Evolutionary conservation across 768 basidiomycete genomes (phyloP).

Genomic region (Mycena haematopus): DNA sequence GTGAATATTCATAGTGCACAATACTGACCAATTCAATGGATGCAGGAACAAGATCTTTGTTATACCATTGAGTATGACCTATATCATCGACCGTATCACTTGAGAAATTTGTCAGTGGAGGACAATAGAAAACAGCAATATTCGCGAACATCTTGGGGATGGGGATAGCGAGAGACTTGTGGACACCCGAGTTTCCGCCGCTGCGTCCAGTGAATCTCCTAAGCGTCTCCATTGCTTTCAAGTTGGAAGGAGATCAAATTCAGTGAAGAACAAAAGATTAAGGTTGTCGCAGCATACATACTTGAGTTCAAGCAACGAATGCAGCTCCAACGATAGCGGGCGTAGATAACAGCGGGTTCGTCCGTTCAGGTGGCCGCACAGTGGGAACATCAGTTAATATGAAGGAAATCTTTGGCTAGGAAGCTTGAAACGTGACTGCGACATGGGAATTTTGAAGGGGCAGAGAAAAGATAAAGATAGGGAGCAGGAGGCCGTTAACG

Average conservation of each 20-base stretch:
- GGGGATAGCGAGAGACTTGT: background rate
- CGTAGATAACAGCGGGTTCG: constrained; percentile 6
- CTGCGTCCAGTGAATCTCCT: constrained; percentile 5
- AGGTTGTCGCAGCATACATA: background rate
- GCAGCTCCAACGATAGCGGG: constrained; percentile 2
- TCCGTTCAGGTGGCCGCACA: constrained; percentile 3
- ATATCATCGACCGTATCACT: constrained; percentile 12
- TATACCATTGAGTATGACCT: constrained; percentile 25
- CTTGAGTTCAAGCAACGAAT: background rate
- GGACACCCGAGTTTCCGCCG: background rate
- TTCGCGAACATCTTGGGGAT: constrained; percentile 4
- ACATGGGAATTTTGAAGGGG: constrained; percentile 2
- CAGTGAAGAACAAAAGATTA: background rate
- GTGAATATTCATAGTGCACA: no score
- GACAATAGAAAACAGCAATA: background rate
- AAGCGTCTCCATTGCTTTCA: constrained; percentile 17
- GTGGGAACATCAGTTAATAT: constrained; percentile 14
- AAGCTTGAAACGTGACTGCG: constrained; percentile 1
- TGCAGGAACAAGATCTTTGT: constrained; percentile 28
- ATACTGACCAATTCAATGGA: constrained; percentile 15
- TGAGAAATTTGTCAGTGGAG: background rate
- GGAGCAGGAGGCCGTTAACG: background rate
- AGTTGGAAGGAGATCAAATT: background rate
- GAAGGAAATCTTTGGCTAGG: background rate
- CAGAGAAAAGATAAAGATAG: background rate